phyloP scores from a whole-genome alignment of 805 yeast species.

The Crinitomyces ghanaensis region DNA sequence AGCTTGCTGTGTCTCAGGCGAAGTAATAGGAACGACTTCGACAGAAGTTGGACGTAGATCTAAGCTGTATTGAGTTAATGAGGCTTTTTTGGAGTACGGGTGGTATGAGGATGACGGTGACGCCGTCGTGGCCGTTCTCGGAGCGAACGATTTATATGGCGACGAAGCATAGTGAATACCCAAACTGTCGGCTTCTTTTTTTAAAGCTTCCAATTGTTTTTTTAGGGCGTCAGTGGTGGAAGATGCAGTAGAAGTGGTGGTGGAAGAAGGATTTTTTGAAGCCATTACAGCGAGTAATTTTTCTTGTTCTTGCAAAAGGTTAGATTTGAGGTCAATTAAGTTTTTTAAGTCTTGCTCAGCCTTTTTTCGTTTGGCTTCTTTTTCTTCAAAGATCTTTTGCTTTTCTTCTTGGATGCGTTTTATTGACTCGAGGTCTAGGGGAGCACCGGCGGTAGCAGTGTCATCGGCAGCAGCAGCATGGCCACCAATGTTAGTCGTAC shows the following conservation, averaged over 20 bases:
- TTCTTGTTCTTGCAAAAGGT: slow-evolving; percentile 27
- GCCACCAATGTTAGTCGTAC: slow-evolving; percentile 12
- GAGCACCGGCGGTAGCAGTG: slow-evolving; percentile 13
- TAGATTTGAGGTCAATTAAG: slow-evolving; percentile 23
- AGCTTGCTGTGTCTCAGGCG: slow-evolving; percentile 24
- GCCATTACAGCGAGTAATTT: slow-evolving; percentile 24
- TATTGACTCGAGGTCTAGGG: slow-evolving; percentile 30
- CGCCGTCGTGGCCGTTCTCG: no score
- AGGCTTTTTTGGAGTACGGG: slow-evolving; percentile 11
- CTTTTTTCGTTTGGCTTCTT: slow-evolving; percentile 26
- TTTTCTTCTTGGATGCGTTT: slow-evolving; percentile 28
- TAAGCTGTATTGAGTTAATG: slow-evolving; percentile 19
- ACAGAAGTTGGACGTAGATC: slow-evolving; percentile 31
- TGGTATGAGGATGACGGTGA: no score
- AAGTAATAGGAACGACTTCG: slow-evolving; percentile 23
- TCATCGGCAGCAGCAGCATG: neutral
- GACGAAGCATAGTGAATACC: slow-evolving; percentile 21
- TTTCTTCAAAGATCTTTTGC: slow-evolving; percentile 33
- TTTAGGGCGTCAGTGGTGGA: slow-evolving; percentile 21
- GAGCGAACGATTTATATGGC: no score
- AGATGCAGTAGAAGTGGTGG: slow-evolving; percentile 12
- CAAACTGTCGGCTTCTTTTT: slow-evolving; percentile 25
- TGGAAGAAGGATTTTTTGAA: slow-evolving; percentile 11
- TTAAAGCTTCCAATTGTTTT: slow-evolving; percentile 24
- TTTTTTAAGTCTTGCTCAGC: slow-evolving; percentile 25